Evolutionary conservation across 306 rosid species (phyloP), one percentile per base, ranked within the genome.

Genomic region (Luffa acutangula): DNA sequence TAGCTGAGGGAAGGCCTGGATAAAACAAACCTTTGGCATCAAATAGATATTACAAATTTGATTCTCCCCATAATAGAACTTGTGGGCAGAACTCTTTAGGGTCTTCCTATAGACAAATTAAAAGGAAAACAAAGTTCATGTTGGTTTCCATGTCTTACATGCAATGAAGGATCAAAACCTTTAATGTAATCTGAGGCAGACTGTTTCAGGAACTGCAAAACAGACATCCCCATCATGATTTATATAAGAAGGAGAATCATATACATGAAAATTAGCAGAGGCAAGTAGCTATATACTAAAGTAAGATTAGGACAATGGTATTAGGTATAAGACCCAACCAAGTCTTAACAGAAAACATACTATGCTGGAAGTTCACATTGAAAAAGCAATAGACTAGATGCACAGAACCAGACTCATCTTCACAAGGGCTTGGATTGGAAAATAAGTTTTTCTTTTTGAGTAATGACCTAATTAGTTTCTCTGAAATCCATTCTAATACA

Each of bases 201-300:
- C 88, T 90, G 96, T 70, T 87, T 90, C 80, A 96, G 94, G 86
- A 91, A 87, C 99, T 93, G 97, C 85, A 85, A 83, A 58, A 87
- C 60, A 65, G 31, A 80, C 75, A 81, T 58, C 78, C 45, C 73
- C 54, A 77, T 88, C 85, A 89, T 81, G 85, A 81, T 75, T 79
- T 59, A 59, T 79, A 81, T 34, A 21, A 43, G 60, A 21, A 43
- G 60, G 17, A 69, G 54, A 56, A 63, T 57, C 65, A 83, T 83
- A 57, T 75, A 21, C 52, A 52, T 56, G 59, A 62, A 64, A 64
- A 33, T 17, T 33, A 39, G 57, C 60, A 63, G 11, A 66, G 66
- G 45, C 18, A 67, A 8, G 9, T 42, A 33, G 25, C 21, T 25
- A 51, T 2, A 25, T 46, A 17, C 20, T 74, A 51, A 17, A 49